Evolutionary conservation across 2,329 filamentous ascomycete genomes (phyloP).

Genomic region (Talaromyces sp.): DNA sequence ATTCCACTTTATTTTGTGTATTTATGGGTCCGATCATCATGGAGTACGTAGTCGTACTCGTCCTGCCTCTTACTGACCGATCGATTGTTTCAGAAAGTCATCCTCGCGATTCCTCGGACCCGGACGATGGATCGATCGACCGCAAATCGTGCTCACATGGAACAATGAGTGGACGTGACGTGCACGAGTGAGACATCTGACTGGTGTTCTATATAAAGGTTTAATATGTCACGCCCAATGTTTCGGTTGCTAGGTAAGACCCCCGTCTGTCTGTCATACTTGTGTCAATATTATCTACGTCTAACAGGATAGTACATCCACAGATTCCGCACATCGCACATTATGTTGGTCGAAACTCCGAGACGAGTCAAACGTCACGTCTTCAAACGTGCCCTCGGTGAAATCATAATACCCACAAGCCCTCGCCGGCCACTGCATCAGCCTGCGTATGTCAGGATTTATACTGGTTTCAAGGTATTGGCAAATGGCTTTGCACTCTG

Average conservation of each 20-base stretch:
- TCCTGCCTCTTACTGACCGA: not conserved
- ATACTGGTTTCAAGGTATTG: conserved; percentile 36
- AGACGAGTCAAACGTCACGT: not conserved
- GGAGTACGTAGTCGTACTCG: not conserved
- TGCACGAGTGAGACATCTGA: not conserved
- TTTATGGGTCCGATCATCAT: not conserved
- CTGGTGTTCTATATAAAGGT: not conserved
- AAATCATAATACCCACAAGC: conserved; percentile 32
- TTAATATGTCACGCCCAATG: not conserved
- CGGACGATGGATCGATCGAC: not conserved
- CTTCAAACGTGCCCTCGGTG: conserved; percentile 3
- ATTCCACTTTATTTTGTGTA: not conserved
- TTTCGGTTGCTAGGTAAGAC: not conserved
- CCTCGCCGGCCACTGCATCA: conserved; percentile 36
- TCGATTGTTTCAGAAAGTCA: not conserved
- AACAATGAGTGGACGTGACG: not conserved
- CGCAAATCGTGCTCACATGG: conserved; percentile 1
- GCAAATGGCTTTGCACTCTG: conserved; percentile 40
- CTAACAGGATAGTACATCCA: not conserved
- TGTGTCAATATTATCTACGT: not conserved
- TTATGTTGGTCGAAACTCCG: not conserved
- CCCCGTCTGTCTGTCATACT: not conserved
- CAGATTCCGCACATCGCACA: not conserved
- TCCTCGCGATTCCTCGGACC: not conserved
- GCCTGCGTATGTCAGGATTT: conserved; percentile 27